A percentile compares a stretch with the other conserved stretches of the same genome.
Conservation (phyloP, 192 early-diverging fungal species). For the Haplosporangium gracile region DNA sequence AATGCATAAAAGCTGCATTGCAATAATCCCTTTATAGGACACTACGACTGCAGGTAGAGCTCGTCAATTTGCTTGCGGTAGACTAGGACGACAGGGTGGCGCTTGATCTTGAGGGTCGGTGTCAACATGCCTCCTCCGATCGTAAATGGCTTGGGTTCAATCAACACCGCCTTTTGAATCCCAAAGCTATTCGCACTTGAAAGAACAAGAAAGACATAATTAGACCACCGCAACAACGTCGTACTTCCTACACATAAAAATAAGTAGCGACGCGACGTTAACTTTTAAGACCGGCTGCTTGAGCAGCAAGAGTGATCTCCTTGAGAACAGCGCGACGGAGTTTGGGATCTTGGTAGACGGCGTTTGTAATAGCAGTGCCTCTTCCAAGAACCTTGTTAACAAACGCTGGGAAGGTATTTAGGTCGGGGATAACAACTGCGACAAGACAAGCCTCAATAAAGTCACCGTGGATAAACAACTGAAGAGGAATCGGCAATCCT, state of each 20-base stretch:
- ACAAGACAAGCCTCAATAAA: conserved; percentile 78
- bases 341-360: conserved; percentile 64
- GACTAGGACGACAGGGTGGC: conserved; percentile 61
- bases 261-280: not conserved
- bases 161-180: conserved; percentile 68
- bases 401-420: conserved; percentile 53
- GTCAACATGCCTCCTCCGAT: conserved; percentile 80
- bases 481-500: conserved; percentile 70
- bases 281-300: conserved; percentile 63
- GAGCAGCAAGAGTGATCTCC: conserved; percentile 65
- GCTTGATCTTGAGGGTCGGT: conserved; percentile 89
- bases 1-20: not conserved
- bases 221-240: not conserved
- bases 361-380: conserved; percentile 42
- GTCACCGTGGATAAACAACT: conserved; percentile 86
- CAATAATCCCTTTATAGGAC: not conserved
- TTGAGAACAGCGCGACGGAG: conserved; percentile 61
- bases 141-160: conserved; percentile 71
- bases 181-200: conserved; percentile 64
- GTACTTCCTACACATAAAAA: not conserved
- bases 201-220: no score
- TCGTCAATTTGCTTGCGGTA: conserved; percentile 19
- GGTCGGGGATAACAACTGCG: conserved; percentile 80
- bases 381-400: conserved; percentile 55
- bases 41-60: conserved; percentile 1